Evolutionary conservation across 805 yeast genomes (phyloP).

Genomic region (Schwanniomyces pseudopolymorphus): DNA sequence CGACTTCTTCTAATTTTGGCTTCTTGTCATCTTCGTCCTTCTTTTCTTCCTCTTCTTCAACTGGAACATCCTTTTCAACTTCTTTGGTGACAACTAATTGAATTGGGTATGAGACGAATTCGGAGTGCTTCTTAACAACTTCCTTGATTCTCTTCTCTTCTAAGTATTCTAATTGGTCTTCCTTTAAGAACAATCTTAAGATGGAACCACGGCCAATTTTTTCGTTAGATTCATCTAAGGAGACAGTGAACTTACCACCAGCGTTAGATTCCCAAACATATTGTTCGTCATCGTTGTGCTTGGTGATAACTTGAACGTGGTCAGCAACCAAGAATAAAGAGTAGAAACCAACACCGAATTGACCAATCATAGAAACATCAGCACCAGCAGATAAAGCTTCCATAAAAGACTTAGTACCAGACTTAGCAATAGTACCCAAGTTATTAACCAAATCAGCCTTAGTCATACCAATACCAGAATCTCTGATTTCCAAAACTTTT

Average conservation of each 20-base stretch:
- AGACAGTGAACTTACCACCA: slow-evolving; percentile 98
- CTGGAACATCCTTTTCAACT: slow-evolving; percentile 96
- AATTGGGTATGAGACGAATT: slow-evolving; percentile 98
- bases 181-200: slow-evolving; percentile 94
- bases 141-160: slow-evolving; percentile 99
- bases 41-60: slow-evolving; percentile 53
- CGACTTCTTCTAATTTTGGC: slow-evolving; percentile 76
- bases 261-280: slow-evolving; percentile 99
- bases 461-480: slow-evolving; percentile 99
- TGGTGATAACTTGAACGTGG: slow-evolving; percentile 96
- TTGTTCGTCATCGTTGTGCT: slow-evolving; percentile 98
- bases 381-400: slow-evolving; percentile 99
- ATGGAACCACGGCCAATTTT: slow-evolving; percentile 92
- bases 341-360: slow-evolving; percentile 99
- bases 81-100: slow-evolving; percentile 98
- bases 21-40: slow-evolving; percentile 61
- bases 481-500: slow-evolving; percentile 94
- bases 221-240: slow-evolving; percentile 86
- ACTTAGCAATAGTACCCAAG: slow-evolving; percentile 99
- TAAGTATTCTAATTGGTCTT: slow-evolving; percentile 97
- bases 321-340: slow-evolving; percentile 98
- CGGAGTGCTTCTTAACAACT: slow-evolving; percentile 98
- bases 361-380: slow-evolving; percentile 99
- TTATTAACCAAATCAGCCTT: slow-evolving; percentile 98
- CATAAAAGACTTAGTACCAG: slow-evolving; percentile 99